Percentiles rank a stretch among this genome's conserved stretches.
Evolutionary conservation across 2,329 filamentous ascomycete species (phyloP).

Genomic region (Xylariaceae sp.): DNA sequence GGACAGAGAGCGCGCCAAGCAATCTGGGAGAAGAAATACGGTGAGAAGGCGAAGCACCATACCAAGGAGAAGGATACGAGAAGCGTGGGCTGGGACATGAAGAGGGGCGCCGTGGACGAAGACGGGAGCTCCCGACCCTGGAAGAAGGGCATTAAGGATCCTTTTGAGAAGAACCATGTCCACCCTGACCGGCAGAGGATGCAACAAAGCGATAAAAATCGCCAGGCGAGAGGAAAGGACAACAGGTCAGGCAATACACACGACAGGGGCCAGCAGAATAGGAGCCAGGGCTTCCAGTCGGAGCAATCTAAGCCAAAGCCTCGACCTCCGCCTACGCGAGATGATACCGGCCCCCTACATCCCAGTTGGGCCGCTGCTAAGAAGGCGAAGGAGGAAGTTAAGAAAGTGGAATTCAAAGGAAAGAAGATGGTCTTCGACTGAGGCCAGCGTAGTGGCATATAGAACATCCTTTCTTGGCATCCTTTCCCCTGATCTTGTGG

Average conservation of each 20-base stretch:
- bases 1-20: conserved; percentile 74
- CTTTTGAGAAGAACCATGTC: conserved; percentile 29
- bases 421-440: conserved; percentile 54
- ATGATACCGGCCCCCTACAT: conserved; percentile 51
- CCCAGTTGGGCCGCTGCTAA: conserved; percentile 61
- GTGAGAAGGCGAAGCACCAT: conserved; percentile 62
- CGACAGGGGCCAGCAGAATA: conserved; percentile 12
- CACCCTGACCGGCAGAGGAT: conserved; percentile 32
- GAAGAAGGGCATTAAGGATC: conserved; percentile 44
- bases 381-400: conserved; percentile 53
- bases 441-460: background rate
- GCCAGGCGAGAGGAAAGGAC: background rate
- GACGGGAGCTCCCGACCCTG: conserved; percentile 38
- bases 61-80: conserved; percentile 35
- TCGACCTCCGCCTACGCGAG: conserved; percentile 39
- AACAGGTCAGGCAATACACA: background rate
- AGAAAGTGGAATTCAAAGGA: conserved; percentile 49
- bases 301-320: conserved; percentile 22
- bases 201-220: conserved; percentile 27
- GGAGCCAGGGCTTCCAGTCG: conserved; percentile 5
- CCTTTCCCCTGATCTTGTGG: conserved; percentile 2
- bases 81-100: conserved; percentile 54
- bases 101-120: conserved; percentile 47
- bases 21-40: conserved; percentile 77
- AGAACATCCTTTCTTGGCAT: background rate